Conservation (phyloP, 768 basidiomycete species). For the Calocybe cyanea region DNA sequence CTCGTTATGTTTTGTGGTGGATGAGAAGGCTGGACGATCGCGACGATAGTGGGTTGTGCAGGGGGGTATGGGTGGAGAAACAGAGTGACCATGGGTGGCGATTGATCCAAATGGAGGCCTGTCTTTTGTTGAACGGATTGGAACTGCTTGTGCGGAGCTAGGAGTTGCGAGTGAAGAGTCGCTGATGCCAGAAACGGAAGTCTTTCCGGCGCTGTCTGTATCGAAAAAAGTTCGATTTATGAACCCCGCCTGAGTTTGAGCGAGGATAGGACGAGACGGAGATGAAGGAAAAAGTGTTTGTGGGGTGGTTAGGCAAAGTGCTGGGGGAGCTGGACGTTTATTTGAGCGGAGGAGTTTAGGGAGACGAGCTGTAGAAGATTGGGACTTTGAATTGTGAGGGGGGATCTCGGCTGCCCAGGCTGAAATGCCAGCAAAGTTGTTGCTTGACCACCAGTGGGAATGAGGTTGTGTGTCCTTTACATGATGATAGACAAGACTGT, state of each 20-base stretch:
- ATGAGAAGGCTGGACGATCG: conserved; percentile 7
- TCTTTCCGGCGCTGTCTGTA: conserved; percentile 30
- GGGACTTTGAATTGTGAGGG: conserved; percentile 15
- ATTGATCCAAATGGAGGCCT: conserved; percentile 34
- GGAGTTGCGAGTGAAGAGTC: conserved; percentile 54
- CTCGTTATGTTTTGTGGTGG: conserved; percentile 10
- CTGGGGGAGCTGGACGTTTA: conserved; percentile 41
- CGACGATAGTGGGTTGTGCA: conserved; percentile 20
- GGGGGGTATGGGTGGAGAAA: conserved; percentile 29
- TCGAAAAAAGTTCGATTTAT: conserved; percentile 24
- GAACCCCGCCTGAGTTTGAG: conserved; percentile 30
- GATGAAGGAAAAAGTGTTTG: conserved; percentile 22
- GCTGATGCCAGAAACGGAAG: conserved; percentile 34
- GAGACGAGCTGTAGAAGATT: conserved; percentile 21
- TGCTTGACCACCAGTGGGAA: conserved; percentile 33
- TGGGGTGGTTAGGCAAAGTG: conserved; percentile 44
- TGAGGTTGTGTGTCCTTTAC: conserved; percentile 13
- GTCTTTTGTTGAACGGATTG: conserved; percentile 27
- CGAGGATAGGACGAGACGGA: conserved; percentile 27
- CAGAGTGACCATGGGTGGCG: conserved; percentile 40
- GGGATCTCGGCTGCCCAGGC: conserved; percentile 44
- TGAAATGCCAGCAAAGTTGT: conserved; percentile 38
- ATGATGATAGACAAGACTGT: conserved; percentile 21
- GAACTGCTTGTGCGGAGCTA: conserved; percentile 32
- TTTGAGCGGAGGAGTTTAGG: conserved; percentile 37